These are phyloP conservation scores for Lodderomyces orthopsilosis DNA, from an alignment of 1,139 yeast genomes.

Conservation along the genomic window DNA sequence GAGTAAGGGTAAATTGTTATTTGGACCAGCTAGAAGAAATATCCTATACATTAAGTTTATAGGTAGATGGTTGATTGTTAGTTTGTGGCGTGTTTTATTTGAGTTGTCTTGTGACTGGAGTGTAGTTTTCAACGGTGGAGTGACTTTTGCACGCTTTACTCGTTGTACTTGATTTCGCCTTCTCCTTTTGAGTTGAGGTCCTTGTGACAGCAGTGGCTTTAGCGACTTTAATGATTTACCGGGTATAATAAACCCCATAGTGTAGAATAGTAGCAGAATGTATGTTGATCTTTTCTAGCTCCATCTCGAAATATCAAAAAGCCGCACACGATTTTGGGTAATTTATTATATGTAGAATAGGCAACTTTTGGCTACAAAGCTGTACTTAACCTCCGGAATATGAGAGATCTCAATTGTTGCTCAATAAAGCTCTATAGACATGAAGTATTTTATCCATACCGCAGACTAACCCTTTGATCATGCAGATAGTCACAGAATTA, in stretches of 20 bases:
- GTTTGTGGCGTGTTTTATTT: neutral
- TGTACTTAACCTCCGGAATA: no score
- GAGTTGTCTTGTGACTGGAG: neutral
- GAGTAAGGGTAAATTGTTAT: slow-evolving; percentile 23
- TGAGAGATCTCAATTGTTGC: no score
- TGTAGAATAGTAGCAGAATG: neutral
- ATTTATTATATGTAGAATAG: no score
- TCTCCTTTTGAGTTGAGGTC: slow-evolving; percentile 8
- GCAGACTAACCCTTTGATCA: no score
- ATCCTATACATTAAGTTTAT: slow-evolving; percentile 29
- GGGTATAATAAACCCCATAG: slow-evolving; percentile 33
- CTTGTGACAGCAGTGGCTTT: slow-evolving; percentile 3
- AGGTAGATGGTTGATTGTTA: slow-evolving; percentile 19
- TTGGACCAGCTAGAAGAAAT: slow-evolving; percentile 29
- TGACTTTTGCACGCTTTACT: neutral
- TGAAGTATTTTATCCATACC: no score
- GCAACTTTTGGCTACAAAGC: no score
- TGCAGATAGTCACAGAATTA: no score
- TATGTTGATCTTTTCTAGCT: neutral
- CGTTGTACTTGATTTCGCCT: neutral
- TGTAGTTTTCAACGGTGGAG: neutral
- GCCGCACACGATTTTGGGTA: no score
- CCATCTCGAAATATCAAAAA: no score
- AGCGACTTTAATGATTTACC: slow-evolving; percentile 19
- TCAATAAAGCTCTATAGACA: no score